Conservation (phyloP, 2,329 filamentous ascomycete genomes). For the Cladorrhinum sp. region DNA sequence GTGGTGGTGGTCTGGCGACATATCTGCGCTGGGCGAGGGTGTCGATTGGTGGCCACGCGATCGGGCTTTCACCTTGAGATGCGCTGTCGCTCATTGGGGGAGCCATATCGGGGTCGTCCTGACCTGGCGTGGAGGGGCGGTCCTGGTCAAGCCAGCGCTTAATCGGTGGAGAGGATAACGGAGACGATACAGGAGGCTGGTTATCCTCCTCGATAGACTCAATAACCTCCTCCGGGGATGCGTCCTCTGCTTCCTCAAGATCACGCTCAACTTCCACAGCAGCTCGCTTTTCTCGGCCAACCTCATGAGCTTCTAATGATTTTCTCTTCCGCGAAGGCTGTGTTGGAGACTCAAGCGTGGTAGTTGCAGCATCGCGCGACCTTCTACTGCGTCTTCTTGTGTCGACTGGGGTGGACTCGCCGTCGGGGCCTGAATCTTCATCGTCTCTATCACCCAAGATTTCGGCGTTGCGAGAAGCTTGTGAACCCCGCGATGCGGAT, state of each 20-base stretch:
- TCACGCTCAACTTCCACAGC: constrained; percentile 20
- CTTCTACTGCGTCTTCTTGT: constrained; percentile 21
- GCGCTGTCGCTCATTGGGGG: constrained; percentile 55
- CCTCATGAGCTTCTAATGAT: constrained; percentile 44
- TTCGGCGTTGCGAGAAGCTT: constrained; percentile 20
- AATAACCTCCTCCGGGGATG: constrained; percentile 21
- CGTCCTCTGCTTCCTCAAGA: constrained; percentile 6
- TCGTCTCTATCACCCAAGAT: constrained; percentile 15
- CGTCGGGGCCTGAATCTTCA: constrained; percentile 33
- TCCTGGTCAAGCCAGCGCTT: constrained; percentile 12
- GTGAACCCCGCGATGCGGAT: constrained; percentile 25
- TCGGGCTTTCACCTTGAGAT: constrained; percentile 40
- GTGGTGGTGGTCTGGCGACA: constrained; percentile 30
- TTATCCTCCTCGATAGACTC: constrained; percentile 28
- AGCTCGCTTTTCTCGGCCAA: constrained; percentile 33
- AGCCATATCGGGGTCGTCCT: constrained; percentile 49
- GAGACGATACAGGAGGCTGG: constrained; percentile 15
- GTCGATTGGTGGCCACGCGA: constrained; percentile 52
- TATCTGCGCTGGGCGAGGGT: constrained; percentile 44
- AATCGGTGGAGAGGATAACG: constrained; percentile 12
- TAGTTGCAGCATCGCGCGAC: constrained; percentile 8
- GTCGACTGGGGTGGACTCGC: constrained; percentile 29
- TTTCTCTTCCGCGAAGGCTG: constrained; percentile 54
- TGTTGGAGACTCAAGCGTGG: background rate
- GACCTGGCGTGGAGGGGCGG: constrained; percentile 29